These are phyloP conservation scores for Lentinula sp. DNA, from an alignment of 768 basidiomycete species.

Conservation along the genomic window DNA sequence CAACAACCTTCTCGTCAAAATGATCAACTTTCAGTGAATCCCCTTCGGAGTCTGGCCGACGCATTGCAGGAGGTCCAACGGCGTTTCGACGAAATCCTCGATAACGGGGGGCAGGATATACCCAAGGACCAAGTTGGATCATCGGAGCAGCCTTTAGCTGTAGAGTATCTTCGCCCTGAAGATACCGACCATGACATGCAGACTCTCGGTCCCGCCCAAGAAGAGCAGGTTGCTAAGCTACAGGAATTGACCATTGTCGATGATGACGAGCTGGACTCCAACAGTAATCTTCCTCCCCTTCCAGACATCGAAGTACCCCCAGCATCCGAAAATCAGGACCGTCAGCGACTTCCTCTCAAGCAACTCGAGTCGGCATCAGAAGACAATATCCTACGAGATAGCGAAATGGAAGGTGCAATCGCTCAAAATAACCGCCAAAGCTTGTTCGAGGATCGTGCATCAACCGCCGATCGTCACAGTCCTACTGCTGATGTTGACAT, in stretches of 20 bases:
- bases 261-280: slow-evolving; percentile 39
- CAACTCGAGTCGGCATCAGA: slow-evolving; percentile 12
- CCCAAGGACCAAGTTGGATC: slow-evolving; percentile 28
- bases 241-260: slow-evolving; percentile 76
- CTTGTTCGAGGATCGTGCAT: slow-evolving; percentile 5
- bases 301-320: slow-evolving; percentile 43
- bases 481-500: slow-evolving; percentile 26
- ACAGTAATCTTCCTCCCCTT: slow-evolving; percentile 20
- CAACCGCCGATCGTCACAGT: background rate
- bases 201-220: slow-evolving; percentile 81
- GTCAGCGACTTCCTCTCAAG: slow-evolving; percentile 14
- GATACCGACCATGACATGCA: slow-evolving; percentile 73
- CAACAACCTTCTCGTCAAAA: slow-evolving; percentile 32
- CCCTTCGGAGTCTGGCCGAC: slow-evolving; percentile 79
- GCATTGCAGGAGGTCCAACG: slow-evolving; percentile 74
- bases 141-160: slow-evolving; percentile 33
- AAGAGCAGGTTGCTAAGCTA: slow-evolving; percentile 78
- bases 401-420: slow-evolving; percentile 41
- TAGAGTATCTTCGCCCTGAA: slow-evolving; percentile 76
- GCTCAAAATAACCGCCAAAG: slow-evolving; percentile 23
- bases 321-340: slow-evolving; percentile 14
- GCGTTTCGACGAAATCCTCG: slow-evolving; percentile 77
- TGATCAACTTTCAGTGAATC: slow-evolving; percentile 36
- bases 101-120: slow-evolving; percentile 26
- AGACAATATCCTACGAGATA: slow-evolving; percentile 18